Base-by-base conservation (phyloP, 768 basidiomycete species). In the Cytidiella melzeri region DNA sequence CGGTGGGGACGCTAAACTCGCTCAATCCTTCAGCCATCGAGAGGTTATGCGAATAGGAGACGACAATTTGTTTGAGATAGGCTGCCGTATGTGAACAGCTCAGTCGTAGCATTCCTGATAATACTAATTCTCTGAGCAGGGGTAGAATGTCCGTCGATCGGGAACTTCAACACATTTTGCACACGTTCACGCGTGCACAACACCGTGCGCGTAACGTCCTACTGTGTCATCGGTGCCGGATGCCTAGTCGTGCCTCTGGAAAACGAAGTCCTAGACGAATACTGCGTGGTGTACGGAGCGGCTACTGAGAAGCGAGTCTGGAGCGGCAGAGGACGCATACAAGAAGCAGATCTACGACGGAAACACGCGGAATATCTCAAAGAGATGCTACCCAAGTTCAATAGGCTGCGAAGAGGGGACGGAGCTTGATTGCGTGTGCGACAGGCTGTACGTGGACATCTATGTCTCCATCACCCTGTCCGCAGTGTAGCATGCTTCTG, bases 41-140 rank as follows among this genome's bases (percentile, higher is more conserved):
- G 87, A 92, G 61, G 79, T 86, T 28, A 91, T 97, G 92, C 80
- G 84, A 18, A 92, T 99, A 42, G 95, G 95, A 4, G 84, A 95
- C 64, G 83, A 89, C 53, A 97, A 97, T 64, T 71, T 93, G 50
- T 95, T 99, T 60, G 92, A 96, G 69, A 91, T 96, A 46, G 90
- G 88, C 19, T 91, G 86, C 65, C 85, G 95, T 95, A 61, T 54
- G 89, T 81, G 15, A 34, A 27, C 15, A 11, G 19, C 25, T 26
- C 23, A n/a, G 23, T 25, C 41, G 12, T 44, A 24, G 20, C 19
- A 26, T 13, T n/a, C n/a, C n/a, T 20, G 39, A 13, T 38, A 21
- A 20, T 24, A 27, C 28, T 40, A 15, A 30, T 37, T 25, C 20
- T 26, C 18, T 23, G 41, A 30, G 19, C 37, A 96, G 92, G 92